Evolutionary conservation across 352 stramenopile species (phyloP).

Genomic region (Globisporangium mamillatum): DNA sequence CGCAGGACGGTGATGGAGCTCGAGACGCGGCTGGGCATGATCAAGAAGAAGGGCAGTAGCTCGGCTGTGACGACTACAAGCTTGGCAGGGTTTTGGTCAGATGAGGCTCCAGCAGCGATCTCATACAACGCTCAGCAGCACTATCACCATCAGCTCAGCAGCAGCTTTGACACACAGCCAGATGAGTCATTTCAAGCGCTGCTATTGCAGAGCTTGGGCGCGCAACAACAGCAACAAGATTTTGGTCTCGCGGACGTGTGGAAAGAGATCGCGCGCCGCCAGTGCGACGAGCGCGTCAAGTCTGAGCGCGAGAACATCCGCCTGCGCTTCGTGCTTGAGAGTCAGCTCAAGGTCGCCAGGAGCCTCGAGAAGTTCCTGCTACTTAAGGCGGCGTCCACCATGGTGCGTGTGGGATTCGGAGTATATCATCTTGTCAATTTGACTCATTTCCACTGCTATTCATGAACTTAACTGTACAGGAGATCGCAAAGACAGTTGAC

Average conservation of each 20-base stretch:
- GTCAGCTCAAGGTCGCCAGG: conserved; percentile 44
- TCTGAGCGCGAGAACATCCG: conserved; percentile 45
- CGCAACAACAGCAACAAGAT: neutral
- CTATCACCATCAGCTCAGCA: neutral
- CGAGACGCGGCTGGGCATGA: conserved; percentile 22
- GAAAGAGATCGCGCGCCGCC: conserved; percentile 7
- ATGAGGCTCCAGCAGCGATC: neutral
- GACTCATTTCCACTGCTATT: neutral
- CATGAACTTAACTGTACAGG: neutral
- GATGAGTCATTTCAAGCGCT: neutral
- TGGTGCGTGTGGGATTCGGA: neutral
- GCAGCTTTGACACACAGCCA: neutral
- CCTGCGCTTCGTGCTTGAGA: conserved; percentile 42
- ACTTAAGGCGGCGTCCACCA: neutral
- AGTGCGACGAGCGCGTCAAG: neutral
- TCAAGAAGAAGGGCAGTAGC: neutral
- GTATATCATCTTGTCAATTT: neutral
- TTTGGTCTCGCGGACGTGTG: neutral
- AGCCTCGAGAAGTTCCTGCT: conserved; percentile 32
- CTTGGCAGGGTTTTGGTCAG: neutral
- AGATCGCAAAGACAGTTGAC: neutral
- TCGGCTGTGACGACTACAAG: neutral
- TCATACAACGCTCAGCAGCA: neutral
- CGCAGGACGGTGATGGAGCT: conserved; percentile 31
- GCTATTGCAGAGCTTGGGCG: neutral